A percentile compares a stretch with the other conserved stretches of the same genome.
Evolutionary conservation across 2,329 filamentous ascomycete genomes (phyloP).

Genomic region (Xylaria arbuscula): DNA sequence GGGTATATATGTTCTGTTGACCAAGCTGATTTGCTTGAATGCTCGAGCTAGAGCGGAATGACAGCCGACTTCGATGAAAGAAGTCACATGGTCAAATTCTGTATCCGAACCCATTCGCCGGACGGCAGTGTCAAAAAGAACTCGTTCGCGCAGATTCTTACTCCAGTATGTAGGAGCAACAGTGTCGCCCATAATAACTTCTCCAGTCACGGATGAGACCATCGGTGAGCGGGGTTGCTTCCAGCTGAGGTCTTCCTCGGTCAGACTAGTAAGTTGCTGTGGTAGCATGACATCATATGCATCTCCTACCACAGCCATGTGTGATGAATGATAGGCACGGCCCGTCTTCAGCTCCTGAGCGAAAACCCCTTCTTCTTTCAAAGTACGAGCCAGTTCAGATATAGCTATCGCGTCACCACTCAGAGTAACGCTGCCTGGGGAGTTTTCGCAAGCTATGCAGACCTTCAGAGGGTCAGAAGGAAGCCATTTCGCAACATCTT

Average conservation of each 20-base stretch:
- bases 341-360: constrained; percentile 58
- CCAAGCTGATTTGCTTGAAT: constrained; percentile 48
- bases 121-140: constrained; percentile 51
- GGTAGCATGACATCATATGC: constrained; percentile 36
- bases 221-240: constrained; percentile 31
- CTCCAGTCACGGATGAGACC: constrained; percentile 45
- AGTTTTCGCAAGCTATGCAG: constrained; percentile 53
- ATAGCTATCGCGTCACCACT: constrained; percentile 59
- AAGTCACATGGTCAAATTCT: constrained; percentile 42
- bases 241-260: constrained; percentile 36
- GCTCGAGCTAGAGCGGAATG: constrained; percentile 48
- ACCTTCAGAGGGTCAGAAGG: constrained; percentile 37
- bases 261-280: constrained; percentile 27
- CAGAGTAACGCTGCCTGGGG: constrained; percentile 57
- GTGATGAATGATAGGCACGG: constrained; percentile 55
- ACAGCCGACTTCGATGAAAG: constrained; percentile 42
- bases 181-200: constrained; percentile 23
- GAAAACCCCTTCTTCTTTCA: constrained; percentile 59
- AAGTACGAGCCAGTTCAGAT: constrained; percentile 53
- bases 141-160: constrained; percentile 41
- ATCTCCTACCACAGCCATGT: constrained; percentile 56
- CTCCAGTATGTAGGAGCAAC: constrained; percentile 43
- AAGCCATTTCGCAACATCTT: constrained; percentile 42
- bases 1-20: constrained; percentile 37
- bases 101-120: constrained; percentile 52